These are phyloP conservation scores for Lecanoromycetidae sp. DNA, from an alignment of 2,329 filamentous ascomycete species.

Conservation along the genomic window DNA sequence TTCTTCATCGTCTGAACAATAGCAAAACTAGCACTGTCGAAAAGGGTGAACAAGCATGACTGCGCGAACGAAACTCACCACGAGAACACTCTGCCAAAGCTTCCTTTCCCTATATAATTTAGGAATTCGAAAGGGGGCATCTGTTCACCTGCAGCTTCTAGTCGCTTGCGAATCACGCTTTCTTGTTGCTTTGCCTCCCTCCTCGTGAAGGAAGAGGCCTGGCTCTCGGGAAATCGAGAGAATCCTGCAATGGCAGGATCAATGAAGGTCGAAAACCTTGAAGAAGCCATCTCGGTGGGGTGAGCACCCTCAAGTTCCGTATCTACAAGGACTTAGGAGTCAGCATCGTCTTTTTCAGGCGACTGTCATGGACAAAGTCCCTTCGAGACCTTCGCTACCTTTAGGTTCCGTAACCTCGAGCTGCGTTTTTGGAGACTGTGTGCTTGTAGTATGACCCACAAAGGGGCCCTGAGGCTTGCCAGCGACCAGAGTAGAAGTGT, in stretches of 20 bases:
- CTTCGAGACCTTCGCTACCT: no score
- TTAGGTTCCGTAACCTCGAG: no score
- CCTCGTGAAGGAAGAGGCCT: neutral
- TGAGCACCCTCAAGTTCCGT: neutral
- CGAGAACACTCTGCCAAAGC: conserved; percentile 41
- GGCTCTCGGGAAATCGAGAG: conserved; percentile 17
- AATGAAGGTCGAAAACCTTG: neutral
- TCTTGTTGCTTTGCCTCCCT: conserved; percentile 32
- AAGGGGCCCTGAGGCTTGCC: no score
- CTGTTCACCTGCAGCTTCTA: conserved; percentile 33
- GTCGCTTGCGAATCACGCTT: conserved; percentile 35
- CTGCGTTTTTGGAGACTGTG: no score
- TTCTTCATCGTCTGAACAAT: neutral
- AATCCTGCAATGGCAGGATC: neutral
- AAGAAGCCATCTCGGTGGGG: neutral
- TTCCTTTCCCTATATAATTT: conserved; percentile 40
- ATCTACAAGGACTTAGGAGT: no score
- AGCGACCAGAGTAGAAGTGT: no score
- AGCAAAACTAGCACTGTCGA: neutral
- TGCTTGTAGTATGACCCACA: no score
- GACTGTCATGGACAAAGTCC: no score
- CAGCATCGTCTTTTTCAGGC: no score
- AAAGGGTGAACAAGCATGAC: neutral
- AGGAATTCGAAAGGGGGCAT: conserved; percentile 38
- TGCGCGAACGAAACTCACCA: conserved; percentile 24